phyloP scores from a whole-genome alignment of 164 flowering plant species.

The Liriodendron chinense region DNA sequence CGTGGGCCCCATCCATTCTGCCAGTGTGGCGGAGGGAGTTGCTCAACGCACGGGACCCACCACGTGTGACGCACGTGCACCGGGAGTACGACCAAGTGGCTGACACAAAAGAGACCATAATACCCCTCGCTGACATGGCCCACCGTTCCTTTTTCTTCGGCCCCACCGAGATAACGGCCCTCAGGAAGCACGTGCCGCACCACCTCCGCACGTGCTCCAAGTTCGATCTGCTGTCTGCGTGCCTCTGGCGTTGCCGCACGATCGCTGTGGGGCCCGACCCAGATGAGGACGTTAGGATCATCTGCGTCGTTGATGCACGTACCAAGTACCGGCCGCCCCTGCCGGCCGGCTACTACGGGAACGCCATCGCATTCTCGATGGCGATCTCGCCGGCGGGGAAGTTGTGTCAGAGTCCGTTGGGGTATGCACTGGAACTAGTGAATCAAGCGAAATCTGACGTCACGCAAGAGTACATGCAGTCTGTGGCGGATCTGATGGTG shows the following conservation, averaged over 20 bases:
- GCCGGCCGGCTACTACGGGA: conserved; percentile 30
- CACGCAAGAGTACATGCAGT: conserved; percentile 26
- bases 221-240: conserved; percentile 26
- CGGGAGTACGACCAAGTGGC: too few species aligned
- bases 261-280: conserved; percentile 16
- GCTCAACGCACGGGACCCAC: too few species aligned
- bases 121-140: conserved; percentile 13
- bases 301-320: conserved; percentile 15
- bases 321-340: conserved; percentile 6
- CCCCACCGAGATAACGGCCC: conserved; percentile 9
- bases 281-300: conserved; percentile 18
- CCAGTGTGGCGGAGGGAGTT: too few species aligned
- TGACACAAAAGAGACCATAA: conserved; percentile 1
- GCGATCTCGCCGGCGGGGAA: conserved; percentile 16
- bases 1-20: too few species aligned
- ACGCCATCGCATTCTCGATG: conserved; percentile 13
- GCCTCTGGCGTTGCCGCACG: conserved; percentile 32
- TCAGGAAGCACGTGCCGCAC: conserved; percentile 11
- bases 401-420: conserved; percentile 12
- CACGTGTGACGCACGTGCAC: too few species aligned
- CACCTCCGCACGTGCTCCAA: conserved; percentile 5
- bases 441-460: conserved; percentile 15
- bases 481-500: conserved; percentile 27
- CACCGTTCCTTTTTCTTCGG: conserved; percentile 27
- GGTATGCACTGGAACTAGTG: conserved; percentile 23